Base-by-base conservation (phyloP, 371 early-diverging fungal species). In the Zychaea mexicana region DNA sequence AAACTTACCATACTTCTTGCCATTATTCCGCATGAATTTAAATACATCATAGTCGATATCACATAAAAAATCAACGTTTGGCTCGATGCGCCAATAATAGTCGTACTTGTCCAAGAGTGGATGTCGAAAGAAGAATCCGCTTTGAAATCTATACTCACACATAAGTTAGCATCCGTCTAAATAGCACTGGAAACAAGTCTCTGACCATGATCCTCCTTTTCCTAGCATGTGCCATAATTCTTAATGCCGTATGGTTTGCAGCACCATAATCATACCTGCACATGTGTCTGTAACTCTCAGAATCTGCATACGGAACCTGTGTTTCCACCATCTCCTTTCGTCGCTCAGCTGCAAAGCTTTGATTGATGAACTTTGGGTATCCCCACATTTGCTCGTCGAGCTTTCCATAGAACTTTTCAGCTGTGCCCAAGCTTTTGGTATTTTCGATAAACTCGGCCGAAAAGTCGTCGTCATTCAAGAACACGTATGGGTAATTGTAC, bases 61-160 rank as follows among this genome's bases (percentile, higher is more conserved):
- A 69, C 98, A 99, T 52, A 80, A 87, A 62, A 94, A 96, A 45
- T 89, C 79, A 15, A 97, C 96, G 26, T 88, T 91, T 2, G 99
- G 99, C 68, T 99, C 99, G 1, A 99, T 88, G 21, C 99, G 79
- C 96, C 99, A 99, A 74, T 97, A 99, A 73, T 90, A 98, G 54
- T 96, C 93, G 60, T 88, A 94, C 28, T 86, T 75, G n/a, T 83
- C 71, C 62, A 96, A 67, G 8, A 92, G 70, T 19, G 89, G 90
- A 70, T 97, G 96, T 65, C 84, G 70, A 76, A 86, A 95, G 68
- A 99, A 94, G 69, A 92, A 89, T 1, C 98, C 97, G 2, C 96
- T 96, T 58, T 86, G 83, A 59, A 78, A 88, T 39, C 84, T 81
- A 24, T 65, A n/a, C n/a, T n/a, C n/a, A n/a, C n/a, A n/a, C n/a